Percentiles rank a stretch among this genome's conserved stretches.
Evolutionary conservation across 352 stramenopile genomes (phyloP).

Genomic region (Pythium rishiriense): DNA sequence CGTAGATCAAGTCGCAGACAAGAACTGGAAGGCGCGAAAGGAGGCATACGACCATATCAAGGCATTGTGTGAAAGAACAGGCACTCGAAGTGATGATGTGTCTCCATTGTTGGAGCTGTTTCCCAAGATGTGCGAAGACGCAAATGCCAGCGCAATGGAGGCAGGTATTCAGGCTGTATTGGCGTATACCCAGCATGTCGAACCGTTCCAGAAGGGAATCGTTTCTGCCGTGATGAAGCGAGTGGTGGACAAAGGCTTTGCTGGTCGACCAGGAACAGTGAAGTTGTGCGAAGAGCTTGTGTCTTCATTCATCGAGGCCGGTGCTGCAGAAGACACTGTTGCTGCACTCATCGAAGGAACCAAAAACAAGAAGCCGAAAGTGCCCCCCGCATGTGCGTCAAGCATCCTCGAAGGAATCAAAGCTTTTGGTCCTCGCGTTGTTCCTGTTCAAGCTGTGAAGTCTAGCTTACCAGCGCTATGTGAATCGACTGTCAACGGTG

Average conservation of each 20-base stretch:
- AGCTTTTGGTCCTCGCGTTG: conserved; percentile 73
- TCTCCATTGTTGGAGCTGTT: conserved; percentile 61
- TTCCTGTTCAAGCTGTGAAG: conserved; percentile 75
- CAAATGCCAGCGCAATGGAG: conserved; percentile 82
- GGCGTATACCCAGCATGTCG: conserved; percentile 61
- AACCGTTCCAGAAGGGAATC: conserved; percentile 72
- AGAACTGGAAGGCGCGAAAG: conserved; percentile 89
- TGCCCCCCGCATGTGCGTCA: conserved; percentile 68
- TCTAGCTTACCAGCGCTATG: conserved; percentile 63
- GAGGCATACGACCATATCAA: conserved; percentile 80
- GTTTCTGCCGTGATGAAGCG: conserved; percentile 72
- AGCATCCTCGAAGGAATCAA: conserved; percentile 73
- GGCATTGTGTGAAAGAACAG: conserved; percentile 50
- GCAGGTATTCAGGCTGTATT: conserved; percentile 70
- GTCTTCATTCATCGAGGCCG: conserved; percentile 67
- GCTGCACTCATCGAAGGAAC: conserved; percentile 76
- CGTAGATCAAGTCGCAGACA: conserved; percentile 64
- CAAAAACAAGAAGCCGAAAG: conserved; percentile 87
- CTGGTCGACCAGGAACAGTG: conserved; percentile 67
- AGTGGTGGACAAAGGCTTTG: conserved; percentile 84
- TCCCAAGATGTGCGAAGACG: conserved; percentile 80
- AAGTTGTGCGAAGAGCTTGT: conserved; percentile 83
- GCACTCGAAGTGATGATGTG: conserved; percentile 45
- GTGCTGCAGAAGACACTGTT: conserved; percentile 76
- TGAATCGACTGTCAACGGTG: conserved; percentile 81